Conservation (phyloP, 202 grass and related monocot species). For the Elaeis oleifera region DNA sequence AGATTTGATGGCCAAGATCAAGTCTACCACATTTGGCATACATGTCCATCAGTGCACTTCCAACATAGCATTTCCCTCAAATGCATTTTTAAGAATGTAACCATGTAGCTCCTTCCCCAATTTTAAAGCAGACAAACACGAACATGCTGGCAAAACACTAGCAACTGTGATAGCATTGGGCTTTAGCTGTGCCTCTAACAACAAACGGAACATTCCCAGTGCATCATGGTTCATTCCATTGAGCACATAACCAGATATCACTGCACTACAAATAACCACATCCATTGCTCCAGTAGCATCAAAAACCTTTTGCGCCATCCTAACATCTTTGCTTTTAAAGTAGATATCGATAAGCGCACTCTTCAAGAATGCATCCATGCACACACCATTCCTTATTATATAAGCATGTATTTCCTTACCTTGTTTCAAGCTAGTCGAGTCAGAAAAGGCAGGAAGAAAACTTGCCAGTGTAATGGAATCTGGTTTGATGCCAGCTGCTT, state of each 20-base stretch:
- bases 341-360: conserved; percentile 82
- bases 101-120: conserved; percentile 69
- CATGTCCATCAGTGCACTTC: conserved; percentile 74
- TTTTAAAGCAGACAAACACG: conserved; percentile 43
- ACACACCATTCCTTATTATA: conserved; percentile 47
- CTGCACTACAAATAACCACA: conserved; percentile 68
- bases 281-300: conserved; percentile 41
- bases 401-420: conserved; percentile 71
- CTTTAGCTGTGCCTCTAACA: conserved; percentile 42
- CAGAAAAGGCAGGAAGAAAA: conserved; percentile 59
- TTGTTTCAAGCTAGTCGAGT: conserved; percentile 43
- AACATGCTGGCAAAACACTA: conserved; percentile 58
- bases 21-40: conserved; percentile 71
- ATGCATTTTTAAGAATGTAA: conserved; percentile 62
- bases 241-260: conserved; percentile 82
- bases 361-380: conserved; percentile 72
- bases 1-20: conserved; percentile 65
- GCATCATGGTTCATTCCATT: conserved; percentile 58
- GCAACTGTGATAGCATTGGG: conserved; percentile 64
- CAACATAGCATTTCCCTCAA: conserved; percentile 60
- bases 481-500: conserved; percentile 37
- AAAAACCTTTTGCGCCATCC: conserved; percentile 65
- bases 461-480: conserved; percentile 66
- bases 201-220: conserved; percentile 45
- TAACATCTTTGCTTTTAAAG: conserved; percentile 65